Base-by-base conservation (phyloP, 345 rosid species). In the Nephelium lappaceum region DNA sequence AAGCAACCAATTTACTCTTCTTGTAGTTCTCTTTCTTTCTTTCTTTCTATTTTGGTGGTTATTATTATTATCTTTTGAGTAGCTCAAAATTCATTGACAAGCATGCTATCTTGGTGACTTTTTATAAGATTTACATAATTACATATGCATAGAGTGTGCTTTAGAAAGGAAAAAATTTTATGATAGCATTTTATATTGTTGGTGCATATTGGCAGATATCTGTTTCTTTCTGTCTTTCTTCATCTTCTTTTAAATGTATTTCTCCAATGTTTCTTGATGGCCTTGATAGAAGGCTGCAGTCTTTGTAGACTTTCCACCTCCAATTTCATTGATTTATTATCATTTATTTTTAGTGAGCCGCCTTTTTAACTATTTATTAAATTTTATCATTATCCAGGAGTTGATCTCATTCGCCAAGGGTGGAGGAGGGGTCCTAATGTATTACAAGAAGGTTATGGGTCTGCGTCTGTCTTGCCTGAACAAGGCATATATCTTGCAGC, bases 401-500 rank as follows among this genome's bases (percentile, higher is more conserved):
- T 70, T 82, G 94, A 90, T 83, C 90, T 91, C 73, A 85, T 91
- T 82, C 91, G 91, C 80, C 97, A 91, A 87, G 98, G 99, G 81
- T 96, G 99, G 99, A 92, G 87, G 88, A 96, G 85, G 86, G 91
- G 92, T 81, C 78, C 97, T 62, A 91, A 89, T 89, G 91, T 89
- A 43, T 80, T 84, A 71, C 94, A 94, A 83, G 98, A 96, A 92
- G 98, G 98, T 79, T 96, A 94, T 84, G 99, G 99, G 21, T 91
- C 99, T 89, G 93, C 98, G 49, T 85, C 99, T 78, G 90, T 96
- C 83, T 89, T 94, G 85, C 98, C 98, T 82, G 98, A 96, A 88
- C 99, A 91, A 87, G 99, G 99, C 84, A 91, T 96, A 83, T 96
- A 96, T 86, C 91, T 96, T 62, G 98, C 95, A 21, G 99, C 99